Conservation (phyloP, 164 flowering plant species). For the Umbilicus rupestris region DNA sequence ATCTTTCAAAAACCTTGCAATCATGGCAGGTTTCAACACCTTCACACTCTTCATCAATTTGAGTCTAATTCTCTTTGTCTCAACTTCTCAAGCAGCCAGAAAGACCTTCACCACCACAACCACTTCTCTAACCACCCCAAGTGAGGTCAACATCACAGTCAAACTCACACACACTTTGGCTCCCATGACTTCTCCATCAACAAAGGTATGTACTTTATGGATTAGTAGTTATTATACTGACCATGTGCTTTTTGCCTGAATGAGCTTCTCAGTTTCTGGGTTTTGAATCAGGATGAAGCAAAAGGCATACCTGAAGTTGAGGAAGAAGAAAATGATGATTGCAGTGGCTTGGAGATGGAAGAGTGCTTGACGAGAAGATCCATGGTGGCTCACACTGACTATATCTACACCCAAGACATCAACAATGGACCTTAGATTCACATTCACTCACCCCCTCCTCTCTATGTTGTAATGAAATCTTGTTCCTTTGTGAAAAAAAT, state of each 20-base stretch:
- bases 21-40: conserved; percentile 1
- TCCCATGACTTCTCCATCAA: neutral
- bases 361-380: conserved; percentile 19
- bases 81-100: neutral
- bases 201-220: neutral
- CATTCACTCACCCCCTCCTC: neutral
- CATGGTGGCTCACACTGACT: conserved; percentile 20
- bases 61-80: neutral
- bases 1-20: neutral
- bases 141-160: neutral
- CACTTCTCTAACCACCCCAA: neutral
- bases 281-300: neutral
- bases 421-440: conserved; percentile 4
- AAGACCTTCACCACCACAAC: neutral
- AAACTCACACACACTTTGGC: neutral
- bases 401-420: conserved; percentile 22
- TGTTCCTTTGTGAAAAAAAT: neutral
- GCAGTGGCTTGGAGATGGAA: conserved; percentile 11
- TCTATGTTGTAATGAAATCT: neutral
- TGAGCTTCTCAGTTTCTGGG: too few species aligned
- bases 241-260: neutral
- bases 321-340: conserved; percentile 10
- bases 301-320: neutral
- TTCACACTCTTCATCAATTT: conserved; percentile 1
- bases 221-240: neutral